A percentile compares a stretch with the other conserved stretches of the same genome.
Conservation (phyloP, 2,329 filamentous ascomycete genomes). For the Fusarium pseudograminearum region DNA sequence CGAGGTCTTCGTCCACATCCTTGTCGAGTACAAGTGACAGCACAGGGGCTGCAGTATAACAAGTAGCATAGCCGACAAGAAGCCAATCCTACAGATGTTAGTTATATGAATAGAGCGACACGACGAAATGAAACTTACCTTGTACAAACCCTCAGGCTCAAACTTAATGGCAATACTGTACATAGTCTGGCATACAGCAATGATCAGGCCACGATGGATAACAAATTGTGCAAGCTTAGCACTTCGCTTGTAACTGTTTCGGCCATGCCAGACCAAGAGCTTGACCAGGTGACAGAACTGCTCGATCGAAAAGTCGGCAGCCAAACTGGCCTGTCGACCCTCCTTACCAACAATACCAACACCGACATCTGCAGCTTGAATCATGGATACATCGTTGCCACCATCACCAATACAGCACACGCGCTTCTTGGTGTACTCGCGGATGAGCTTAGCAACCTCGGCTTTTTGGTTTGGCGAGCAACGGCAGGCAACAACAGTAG, state of each 20-base stretch:
- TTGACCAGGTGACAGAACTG: constrained; percentile 97
- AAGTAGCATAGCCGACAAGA: constrained; percentile 93
- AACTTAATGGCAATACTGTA: constrained; percentile 94
- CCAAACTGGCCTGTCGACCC: constrained; percentile 91
- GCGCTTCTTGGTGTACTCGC: constrained; percentile 90
- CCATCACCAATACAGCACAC: constrained; percentile 98
- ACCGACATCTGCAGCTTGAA: constrained; percentile 96
- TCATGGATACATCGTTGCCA: constrained; percentile 99
- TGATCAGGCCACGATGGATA: constrained; percentile 95
- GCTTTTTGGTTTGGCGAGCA: constrained; percentile 98
- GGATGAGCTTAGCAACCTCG: constrained; percentile 90
- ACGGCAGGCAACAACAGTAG: constrained; percentile 93
- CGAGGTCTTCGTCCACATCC: constrained; percentile 93
- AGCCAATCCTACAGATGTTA: constrained; percentile 79
- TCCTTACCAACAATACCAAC: constrained; percentile 99
- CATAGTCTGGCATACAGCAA: constrained; percentile 95
- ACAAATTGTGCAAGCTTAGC: constrained; percentile 98
- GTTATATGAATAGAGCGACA: not conserved
- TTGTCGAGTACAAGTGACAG: constrained; percentile 94
- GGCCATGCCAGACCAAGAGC: constrained; percentile 97
- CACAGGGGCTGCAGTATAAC: constrained; percentile 94
- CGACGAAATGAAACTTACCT: constrained; percentile 56
- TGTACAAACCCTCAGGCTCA: constrained; percentile 94
- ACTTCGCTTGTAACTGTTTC: constrained; percentile 95
- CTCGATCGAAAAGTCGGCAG: constrained; percentile 95